Conservation (phyloP, 768 basidiomycete species). For the Steccherinum ochraceum region DNA sequence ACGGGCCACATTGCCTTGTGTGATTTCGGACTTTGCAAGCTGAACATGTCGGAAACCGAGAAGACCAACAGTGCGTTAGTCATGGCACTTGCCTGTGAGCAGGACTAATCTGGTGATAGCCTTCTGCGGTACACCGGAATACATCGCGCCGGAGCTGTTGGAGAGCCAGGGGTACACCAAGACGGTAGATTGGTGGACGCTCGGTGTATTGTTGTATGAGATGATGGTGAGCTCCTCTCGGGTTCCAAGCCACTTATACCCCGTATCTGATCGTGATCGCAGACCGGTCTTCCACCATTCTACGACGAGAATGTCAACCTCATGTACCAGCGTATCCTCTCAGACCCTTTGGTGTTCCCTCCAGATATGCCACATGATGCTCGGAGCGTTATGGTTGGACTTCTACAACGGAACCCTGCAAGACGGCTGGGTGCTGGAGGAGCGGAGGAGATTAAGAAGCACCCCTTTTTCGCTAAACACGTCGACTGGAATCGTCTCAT, state of each 20-base stretch:
- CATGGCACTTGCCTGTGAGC: too few species aligned
- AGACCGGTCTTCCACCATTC: slow-evolving; percentile 96
- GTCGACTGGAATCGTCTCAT: slow-evolving; percentile 86
- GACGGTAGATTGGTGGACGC: slow-evolving; percentile 99
- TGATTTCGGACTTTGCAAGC: slow-evolving; percentile 94
- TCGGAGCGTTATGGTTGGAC: slow-evolving; percentile 77
- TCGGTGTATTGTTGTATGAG: slow-evolving; percentile 94
- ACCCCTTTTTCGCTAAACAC: slow-evolving; percentile 92
- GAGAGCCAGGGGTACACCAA: slow-evolving; percentile 97
- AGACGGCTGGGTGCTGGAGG: slow-evolving; percentile 87
- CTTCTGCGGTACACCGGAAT: slow-evolving; percentile 98
- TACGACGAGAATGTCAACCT: slow-evolving; percentile 98
- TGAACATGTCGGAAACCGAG: slow-evolving; percentile 97
- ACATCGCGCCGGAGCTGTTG: slow-evolving; percentile 95
- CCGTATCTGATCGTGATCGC: slow-evolving; percentile 10
- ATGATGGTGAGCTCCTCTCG: slow-evolving; percentile 64
- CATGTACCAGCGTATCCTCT: slow-evolving; percentile 94
- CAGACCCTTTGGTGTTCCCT: slow-evolving; percentile 90
- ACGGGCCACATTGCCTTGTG: slow-evolving; percentile 97
- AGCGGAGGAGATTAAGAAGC: slow-evolving; percentile 92
- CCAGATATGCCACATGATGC: slow-evolving; percentile 86
- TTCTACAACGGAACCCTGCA: slow-evolving; percentile 85
- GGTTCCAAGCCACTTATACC: slow-evolving; percentile 9
- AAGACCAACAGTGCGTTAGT: slow-evolving; percentile 83
- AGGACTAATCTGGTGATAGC: too few species aligned